Conservation (phyloP, 345 rosid species). For the Camelina hispida region DNA sequence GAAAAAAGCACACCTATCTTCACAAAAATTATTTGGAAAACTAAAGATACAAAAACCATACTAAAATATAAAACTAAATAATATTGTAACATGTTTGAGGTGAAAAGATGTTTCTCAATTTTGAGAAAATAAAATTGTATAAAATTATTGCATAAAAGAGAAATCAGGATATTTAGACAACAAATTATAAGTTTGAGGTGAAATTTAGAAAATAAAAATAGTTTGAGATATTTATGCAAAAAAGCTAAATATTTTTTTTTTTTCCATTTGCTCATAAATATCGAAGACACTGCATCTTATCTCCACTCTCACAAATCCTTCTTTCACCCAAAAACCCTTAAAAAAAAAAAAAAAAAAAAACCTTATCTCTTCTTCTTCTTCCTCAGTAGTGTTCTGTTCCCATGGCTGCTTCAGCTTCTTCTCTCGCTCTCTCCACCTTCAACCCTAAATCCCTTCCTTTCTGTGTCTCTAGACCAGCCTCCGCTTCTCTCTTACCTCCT, state of each 20-base stretch:
- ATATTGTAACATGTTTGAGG: not conserved
- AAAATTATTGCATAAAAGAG: not conserved
- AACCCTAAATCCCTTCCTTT: conserved; percentile 55
- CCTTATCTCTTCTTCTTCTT: conserved; percentile 42
- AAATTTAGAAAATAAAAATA: conserved; percentile 6
- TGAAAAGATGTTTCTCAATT: too few species aligned
- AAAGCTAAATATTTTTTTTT: not conserved
- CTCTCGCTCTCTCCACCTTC: conserved; percentile 65
- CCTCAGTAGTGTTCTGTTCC: not conserved
- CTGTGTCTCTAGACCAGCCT: conserved; percentile 48
- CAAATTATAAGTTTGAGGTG: not conserved
- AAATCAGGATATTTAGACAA: not conserved
- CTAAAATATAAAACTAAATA: not conserved
- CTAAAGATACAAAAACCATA: not conserved
- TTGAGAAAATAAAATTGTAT: not conserved
- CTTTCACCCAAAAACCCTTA: conserved; percentile 17
- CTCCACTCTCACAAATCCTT: conserved; percentile 40
- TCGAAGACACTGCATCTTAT: conserved; percentile 13
- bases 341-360: conserved; percentile 23
- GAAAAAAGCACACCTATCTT: not conserved
- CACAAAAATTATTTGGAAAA: not conserved
- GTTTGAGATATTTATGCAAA: conserved; percentile 24
- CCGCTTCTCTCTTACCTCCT: conserved; percentile 45
- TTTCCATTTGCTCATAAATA: conserved; percentile 35
- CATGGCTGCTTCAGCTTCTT: conserved; percentile 76